Evolutionary conservation across 352 stramenopile species (phyloP).

Genomic region (Pythium myriotylum): DNA sequence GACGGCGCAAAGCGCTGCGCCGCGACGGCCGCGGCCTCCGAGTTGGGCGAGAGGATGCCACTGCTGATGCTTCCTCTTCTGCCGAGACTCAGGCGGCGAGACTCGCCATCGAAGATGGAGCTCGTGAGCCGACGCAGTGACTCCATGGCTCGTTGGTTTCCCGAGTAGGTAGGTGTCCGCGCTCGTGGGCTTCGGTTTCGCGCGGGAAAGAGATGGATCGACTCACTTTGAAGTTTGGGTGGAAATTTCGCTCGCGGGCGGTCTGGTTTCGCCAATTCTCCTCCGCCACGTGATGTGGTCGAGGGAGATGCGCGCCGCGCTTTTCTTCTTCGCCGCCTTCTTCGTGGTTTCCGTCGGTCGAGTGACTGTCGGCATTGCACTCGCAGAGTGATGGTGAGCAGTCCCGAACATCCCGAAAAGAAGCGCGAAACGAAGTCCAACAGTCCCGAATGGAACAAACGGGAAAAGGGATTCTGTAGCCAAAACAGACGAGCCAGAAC

Average conservation of each 20-base stretch:
- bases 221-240: conserved; percentile 4
- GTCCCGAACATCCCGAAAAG: background rate
- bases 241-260: background rate
- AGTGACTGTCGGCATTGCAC: conserved; percentile 7
- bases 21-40: conserved; percentile 14
- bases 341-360: conserved; percentile 8
- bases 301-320: background rate
- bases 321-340: conserved; percentile 1
- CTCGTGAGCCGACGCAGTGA: conserved; percentile 75
- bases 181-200: background rate
- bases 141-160: conserved; percentile 45
- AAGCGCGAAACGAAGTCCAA: background rate
- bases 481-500: background rate
- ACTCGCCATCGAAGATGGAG: conserved; percentile 60
- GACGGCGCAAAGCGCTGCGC: conserved; percentile 35
- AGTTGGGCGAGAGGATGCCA: conserved; percentile 22
- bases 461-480: background rate
- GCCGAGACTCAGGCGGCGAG: conserved; percentile 35
- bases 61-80: conserved; percentile 41
- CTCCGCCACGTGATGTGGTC: too few relatives aligned
- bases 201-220: conserved; percentile 8
- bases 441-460: background rate
- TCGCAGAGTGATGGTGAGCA: conserved; percentile 10
- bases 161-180: background rate
- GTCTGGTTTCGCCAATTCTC: background rate